Evolutionary conservation across 306 rosid genomes (phyloP), one percentile per base, ranked within the genome.

Genomic region (Comarum palustre): DNA sequence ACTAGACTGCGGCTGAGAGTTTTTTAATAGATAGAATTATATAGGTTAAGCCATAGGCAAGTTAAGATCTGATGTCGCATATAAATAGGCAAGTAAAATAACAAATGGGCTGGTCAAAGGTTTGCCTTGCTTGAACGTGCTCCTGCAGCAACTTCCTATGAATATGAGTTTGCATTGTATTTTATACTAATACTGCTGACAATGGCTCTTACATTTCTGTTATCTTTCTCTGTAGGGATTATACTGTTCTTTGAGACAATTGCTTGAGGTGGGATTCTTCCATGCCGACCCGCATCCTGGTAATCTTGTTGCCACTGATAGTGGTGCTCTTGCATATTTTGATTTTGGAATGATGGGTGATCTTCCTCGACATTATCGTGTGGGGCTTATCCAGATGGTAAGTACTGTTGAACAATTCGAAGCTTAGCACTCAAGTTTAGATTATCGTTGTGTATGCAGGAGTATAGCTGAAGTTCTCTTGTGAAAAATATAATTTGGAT

Each of bases 221-320:
- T 47, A 42, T 58, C 68, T 82, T 78, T 52, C 73, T 76, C 82
- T 80, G 19, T 82, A 94, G 99, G 99, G 99, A 75, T 70, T 91
- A 63, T 83, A 89, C 77, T 89, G 93, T 91, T 94, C 99, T 72
- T 73, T 94, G 88, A 87, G 96, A 83, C 99, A 94, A 75, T 74
- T 94, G 86, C 97, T 94, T 66, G 99, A 91, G 86, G 91, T 83
- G 70, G 99, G 97, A 38, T 89, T 76, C 78, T 94, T 91, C 80
- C 99, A 94, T 84, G 99, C 99, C 31, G 99, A 91, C 76, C 99
- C 99, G 55, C 99, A 91, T 90, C 99, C 99, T 4, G 99, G 99
- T 77, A 94, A 94, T 83, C 96, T 94, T 71, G 99, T 94, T 75
- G 97, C 97, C 13, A 79, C 80, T 27, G 78, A 79, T 27, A 82